Evolutionary conservation across 495 filamentous ascomycete species (phyloP).

Genomic region (Penicilliopsis zonata): DNA sequence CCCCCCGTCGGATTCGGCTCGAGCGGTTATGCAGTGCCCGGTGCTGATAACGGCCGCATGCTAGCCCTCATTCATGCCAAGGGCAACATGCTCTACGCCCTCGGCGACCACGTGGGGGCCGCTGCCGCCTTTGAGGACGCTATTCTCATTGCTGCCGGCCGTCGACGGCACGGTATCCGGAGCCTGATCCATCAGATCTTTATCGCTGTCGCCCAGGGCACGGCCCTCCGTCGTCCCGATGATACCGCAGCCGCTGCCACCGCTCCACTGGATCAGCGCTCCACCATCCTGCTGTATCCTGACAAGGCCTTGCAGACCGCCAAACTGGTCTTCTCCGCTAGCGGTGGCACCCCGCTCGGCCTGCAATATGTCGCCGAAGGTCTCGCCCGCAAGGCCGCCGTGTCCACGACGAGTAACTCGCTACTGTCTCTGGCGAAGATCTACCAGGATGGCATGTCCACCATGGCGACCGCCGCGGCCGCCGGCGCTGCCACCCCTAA

Average conservation of each 20-base stretch:
- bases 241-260: constrained; percentile 16
- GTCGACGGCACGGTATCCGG: constrained; percentile 57
- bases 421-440: constrained; percentile 94
- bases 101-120: constrained; percentile 74
- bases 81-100: constrained; percentile 92
- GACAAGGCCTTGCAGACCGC: constrained; percentile 77
- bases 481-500: constrained; percentile 42
- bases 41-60: constrained; percentile 87
- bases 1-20: constrained; percentile 52
- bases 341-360: constrained; percentile 77
- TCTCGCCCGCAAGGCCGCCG: constrained; percentile 62
- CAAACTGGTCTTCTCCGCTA: constrained; percentile 65
- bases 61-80: constrained; percentile 89
- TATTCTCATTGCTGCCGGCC: constrained; percentile 76
- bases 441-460: constrained; percentile 95
- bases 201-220: constrained; percentile 45
- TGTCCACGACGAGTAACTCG: constrained; percentile 93
- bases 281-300: constrained; percentile 70
- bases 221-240: no score
- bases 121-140: constrained; percentile 92
- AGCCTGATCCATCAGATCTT: constrained; percentile 76
- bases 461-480: constrained; percentile 46
- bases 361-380: constrained; percentile 64
- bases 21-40: constrained; percentile 78
- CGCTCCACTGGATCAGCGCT: constrained; percentile 20